Conservation (phyloP, 371 early-diverging fungal genomes). For the Mortierella sp. region DNA sequence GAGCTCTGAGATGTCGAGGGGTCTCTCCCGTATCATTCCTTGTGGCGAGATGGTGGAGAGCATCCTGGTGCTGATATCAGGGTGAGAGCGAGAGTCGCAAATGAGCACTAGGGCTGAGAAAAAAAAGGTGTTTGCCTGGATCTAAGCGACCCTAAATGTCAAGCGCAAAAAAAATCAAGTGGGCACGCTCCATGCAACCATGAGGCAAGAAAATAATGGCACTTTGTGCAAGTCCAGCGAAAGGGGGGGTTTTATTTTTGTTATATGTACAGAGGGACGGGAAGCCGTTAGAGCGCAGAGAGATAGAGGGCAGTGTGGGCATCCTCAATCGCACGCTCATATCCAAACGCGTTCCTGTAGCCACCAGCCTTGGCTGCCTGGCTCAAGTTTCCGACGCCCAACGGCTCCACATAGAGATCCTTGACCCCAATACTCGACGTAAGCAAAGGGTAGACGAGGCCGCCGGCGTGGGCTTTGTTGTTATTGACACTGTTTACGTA, state of each 20-base stretch:
- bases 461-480: slow-evolving; percentile 56
- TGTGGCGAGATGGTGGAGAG: no score
- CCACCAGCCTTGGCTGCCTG: slow-evolving; percentile 64
- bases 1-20: neutral
- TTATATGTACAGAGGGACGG: neutral
- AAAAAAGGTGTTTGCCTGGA: no score
- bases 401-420: slow-evolving; percentile 64
- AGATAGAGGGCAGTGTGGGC: slow-evolving; percentile 63
- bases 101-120: no score
- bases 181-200: no score
- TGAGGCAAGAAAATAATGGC: no score
- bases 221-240: no score
- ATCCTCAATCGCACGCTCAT: slow-evolving; percentile 66
- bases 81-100: no score
- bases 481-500: slow-evolving; percentile 56
- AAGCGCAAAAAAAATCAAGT: no score
- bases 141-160: no score
- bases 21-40: neutral
- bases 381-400: slow-evolving; percentile 25
- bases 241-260: no score
- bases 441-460: slow-evolving; percentile 52
- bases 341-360: slow-evolving; percentile 66
- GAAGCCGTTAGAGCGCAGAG: neutral
- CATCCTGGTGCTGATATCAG: no score
- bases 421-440: slow-evolving; percentile 62